phyloP scores from a whole-genome alignment of 305 asterid species.

The Solanum hybrid region DNA sequence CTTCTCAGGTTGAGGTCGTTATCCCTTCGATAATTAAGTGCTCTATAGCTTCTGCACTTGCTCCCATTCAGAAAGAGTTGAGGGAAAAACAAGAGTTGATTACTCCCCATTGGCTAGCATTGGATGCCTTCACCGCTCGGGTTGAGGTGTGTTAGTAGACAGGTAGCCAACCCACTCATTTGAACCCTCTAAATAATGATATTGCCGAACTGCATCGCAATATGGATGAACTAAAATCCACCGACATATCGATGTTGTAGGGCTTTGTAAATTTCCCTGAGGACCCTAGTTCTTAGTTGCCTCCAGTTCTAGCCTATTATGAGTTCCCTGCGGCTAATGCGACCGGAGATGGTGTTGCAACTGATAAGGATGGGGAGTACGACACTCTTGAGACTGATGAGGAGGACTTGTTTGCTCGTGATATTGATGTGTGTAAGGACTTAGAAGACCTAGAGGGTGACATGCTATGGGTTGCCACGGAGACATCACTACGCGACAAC shows the following conservation, averaged over 20 bases:
- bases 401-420: not conserved
- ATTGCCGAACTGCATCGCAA: not conserved
- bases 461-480: not conserved
- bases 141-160: not conserved
- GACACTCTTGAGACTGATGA: not conserved
- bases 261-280: not conserved
- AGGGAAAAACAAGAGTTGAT: too few relatives aligned
- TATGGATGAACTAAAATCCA: not conserved
- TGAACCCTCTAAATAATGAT: not conserved
- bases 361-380: too few relatives aligned
- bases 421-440: not conserved
- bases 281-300: not conserved
- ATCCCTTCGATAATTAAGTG: not conserved
- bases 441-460: not conserved
- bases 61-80: too few relatives aligned
- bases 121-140: not conserved
- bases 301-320: not conserved
- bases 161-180: not conserved
- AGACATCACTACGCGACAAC: not conserved
- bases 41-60: not conserved
- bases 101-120: not conserved
- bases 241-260: not conserved
- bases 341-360: accelerated
- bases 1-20: not conserved
- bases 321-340: not conserved